Evolutionary conservation across 2,329 filamentous ascomycete genomes (phyloP), one percentile per base, ranked within the genome.

Genomic region (Cordyceps militaris): DNA sequence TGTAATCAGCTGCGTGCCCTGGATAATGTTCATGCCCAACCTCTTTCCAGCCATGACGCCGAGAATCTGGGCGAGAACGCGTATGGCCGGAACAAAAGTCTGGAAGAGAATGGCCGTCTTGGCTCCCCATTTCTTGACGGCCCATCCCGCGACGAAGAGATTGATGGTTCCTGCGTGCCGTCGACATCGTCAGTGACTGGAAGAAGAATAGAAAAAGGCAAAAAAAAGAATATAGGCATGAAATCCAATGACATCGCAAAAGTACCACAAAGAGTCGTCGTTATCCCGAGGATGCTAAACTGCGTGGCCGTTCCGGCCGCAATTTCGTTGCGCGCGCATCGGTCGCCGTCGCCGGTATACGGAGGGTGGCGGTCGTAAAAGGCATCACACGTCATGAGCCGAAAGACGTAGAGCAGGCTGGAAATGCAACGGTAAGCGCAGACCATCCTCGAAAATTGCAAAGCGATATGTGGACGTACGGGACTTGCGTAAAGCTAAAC

Each of bases 341-440:
- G 75, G 59, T 85, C 80, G 4, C 74, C 74, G 4, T 68, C 64
- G 1, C 75, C 77, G 10, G 71, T 63, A 51, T 73, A 80, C 0
- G 78, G 75, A 13, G 79, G 76, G 64, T 88, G 80, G 2, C 73
- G 73, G 36, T 76, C 72, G 69, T 89, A 90, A 67, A 84, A 90
- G 53, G 80, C 78, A 56, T 89, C 83, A 69, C 87, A 90, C 51
- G 83, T 84, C 85, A 89, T 89, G 1, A 87, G 67, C 58, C 84
- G 83, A 63, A 89, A 88, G 24, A 86, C 83, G 68, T 86, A 87
- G 47, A 87, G 71, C 4, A 80, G 70, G 3, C 76, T 75, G 28
- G 28, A n/a, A n/a, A n/a, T n/a, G n/a, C n/a, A n/a, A n/a, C n/a
- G n/a, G n/a, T n/a, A n/a, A 38, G 34, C 11, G 34, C 11, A n/a